Evolutionary conservation across 164 flowering plant species (phyloP).

Genomic region (Umbilicus rupestris): DNA sequence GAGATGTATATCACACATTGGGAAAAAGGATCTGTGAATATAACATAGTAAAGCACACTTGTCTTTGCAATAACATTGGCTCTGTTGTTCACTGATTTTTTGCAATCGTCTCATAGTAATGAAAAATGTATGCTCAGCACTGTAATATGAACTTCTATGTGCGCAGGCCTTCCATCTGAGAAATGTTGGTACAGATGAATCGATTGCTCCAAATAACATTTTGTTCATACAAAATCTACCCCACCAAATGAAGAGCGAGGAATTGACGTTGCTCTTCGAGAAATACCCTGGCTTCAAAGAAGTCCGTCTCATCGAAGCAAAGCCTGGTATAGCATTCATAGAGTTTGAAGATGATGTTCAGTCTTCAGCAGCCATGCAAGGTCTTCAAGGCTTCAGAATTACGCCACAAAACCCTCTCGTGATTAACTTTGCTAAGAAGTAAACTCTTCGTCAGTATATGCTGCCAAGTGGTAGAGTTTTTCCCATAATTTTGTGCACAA

Average conservation of each 20-base stretch:
- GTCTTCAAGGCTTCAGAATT: conserved; percentile 88
- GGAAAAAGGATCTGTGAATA: not conserved
- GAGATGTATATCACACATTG: not conserved
- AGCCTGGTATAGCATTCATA: conserved; percentile 97
- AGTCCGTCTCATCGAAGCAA: conserved; percentile 85
- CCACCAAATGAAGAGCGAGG: conserved; percentile 63
- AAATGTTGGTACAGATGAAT: conserved; percentile 42
- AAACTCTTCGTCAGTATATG: not conserved
- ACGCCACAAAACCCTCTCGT: conserved; percentile 74
- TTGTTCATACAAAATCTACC: conserved; percentile 89
- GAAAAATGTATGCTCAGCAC: not conserved
- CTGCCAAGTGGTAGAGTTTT: not conserved
- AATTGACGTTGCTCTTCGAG: conserved; percentile 76
- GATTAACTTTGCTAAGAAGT: conserved; percentile 80
- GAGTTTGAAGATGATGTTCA: conserved; percentile 85
- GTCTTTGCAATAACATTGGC: no score
- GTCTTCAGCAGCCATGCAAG: conserved; percentile 75
- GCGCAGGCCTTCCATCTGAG: conserved; percentile 57
- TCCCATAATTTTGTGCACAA: not conserved
- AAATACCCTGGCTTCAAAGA: conserved; percentile 91
- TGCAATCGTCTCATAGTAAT: not conserved
- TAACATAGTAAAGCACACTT: not conserved
- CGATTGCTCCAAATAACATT: conserved; percentile 64
- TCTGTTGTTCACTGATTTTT: no score
- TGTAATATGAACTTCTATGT: not conserved